phyloP scores from a whole-genome alignment of 805 yeast genomes.

The Saccharomycopsis sp. region DNA sequence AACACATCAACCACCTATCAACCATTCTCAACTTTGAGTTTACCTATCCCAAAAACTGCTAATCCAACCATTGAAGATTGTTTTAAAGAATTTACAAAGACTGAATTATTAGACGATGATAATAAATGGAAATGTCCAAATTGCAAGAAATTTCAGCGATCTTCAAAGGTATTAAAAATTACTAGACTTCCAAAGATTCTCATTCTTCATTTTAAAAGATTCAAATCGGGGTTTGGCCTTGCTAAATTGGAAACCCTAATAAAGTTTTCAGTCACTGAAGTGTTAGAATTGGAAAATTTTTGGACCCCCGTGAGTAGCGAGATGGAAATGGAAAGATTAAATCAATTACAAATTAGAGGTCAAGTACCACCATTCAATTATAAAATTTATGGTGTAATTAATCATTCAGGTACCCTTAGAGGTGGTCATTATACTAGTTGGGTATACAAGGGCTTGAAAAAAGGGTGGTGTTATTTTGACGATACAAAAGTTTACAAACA shows the following conservation, averaged over 20 bases:
- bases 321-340: slow-evolving; percentile 37
- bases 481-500: slow-evolving; percentile 60
- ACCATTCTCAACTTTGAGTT: slow-evolving; percentile 68
- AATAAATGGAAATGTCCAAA: slow-evolving; percentile 81
- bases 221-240: slow-evolving; percentile 43
- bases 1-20: slow-evolving; percentile 81
- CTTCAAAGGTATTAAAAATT: slow-evolving; percentile 64
- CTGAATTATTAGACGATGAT: slow-evolving; percentile 67
- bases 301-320: slow-evolving; percentile 51
- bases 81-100: slow-evolving; percentile 66
- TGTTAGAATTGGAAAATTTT: slow-evolving; percentile 50
- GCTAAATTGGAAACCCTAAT: slow-evolving; percentile 61
- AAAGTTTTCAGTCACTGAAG: slow-evolving; percentile 48
- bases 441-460: slow-evolving; percentile 52
- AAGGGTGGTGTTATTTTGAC: slow-evolving; percentile 79
- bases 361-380: slow-evolving; percentile 79
- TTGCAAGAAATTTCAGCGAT: slow-evolving; percentile 56
- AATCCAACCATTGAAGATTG: slow-evolving; percentile 48
- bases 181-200: slow-evolving; percentile 73
- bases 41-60: slow-evolving; percentile 61
- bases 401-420: slow-evolving; percentile 74
- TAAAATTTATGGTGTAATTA: slow-evolving; percentile 70
- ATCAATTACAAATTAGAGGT: slow-evolving; percentile 57
- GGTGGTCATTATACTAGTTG: slow-evolving; percentile 88
- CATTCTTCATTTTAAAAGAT: slow-evolving; percentile 81